Evolutionary conservation across 169 alveolate genomes (phyloP).

Genomic region (Cryptosporidium ubiquitum): DNA sequence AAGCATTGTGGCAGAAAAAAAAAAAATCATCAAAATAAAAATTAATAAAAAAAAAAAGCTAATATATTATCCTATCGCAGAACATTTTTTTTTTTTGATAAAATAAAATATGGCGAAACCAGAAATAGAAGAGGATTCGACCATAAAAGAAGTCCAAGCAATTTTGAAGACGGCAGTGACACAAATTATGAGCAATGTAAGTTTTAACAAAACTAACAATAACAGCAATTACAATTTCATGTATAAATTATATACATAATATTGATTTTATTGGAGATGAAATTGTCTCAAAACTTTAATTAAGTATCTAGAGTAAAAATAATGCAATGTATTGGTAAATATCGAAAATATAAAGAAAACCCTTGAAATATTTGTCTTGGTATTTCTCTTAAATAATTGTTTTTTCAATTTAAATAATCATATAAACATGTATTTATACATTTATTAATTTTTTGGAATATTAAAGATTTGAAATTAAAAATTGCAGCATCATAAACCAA

Average conservation of each 20-base stretch:
- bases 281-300: not conserved
- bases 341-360: not conserved
- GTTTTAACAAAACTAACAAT: not conserved
- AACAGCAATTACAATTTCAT: not conserved
- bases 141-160: slow-evolving; percentile 37
- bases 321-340: not conserved
- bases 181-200: slow-evolving; percentile 66
- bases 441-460: too few species aligned
- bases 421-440: too few species aligned
- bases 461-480: not conserved
- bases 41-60: not conserved
- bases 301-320: not conserved
- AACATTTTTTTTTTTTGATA: not conserved
- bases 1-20: not conserved
- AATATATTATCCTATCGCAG: not conserved
- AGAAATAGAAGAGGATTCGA: not conserved
- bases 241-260: not conserved
- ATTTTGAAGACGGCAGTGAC: slow-evolving; percentile 17
- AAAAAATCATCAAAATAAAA: not conserved
- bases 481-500: not conserved
- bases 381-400: too few species aligned
- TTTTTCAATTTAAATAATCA: not conserved
- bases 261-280: not conserved
- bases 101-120: not conserved
- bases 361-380: not conserved